Evolutionary conservation across 2,329 filamentous ascomycete species (phyloP), one percentile per base, ranked within the genome.

Genomic region (Exophiala xenobiotica): DNA sequence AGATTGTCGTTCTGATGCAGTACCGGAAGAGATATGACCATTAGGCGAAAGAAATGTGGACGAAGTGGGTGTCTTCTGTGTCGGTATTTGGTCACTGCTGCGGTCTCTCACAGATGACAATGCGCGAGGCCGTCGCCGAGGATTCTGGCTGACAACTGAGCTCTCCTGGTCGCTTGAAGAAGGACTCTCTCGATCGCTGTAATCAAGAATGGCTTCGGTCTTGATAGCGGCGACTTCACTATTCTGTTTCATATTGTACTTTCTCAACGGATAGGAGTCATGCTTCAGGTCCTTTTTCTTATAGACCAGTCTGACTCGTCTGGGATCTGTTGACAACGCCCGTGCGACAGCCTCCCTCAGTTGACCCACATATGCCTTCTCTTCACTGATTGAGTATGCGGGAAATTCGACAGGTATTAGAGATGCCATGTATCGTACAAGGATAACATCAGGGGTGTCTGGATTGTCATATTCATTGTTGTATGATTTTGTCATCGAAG

Each of bases 361-460:
- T 14, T 72, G 65, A 22, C 70, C 68, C 24, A 77, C 67, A 20
- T 65, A 72, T 39, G 75, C 60, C 12, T 61, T 60, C 6, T 71
- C 72, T 54, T 77, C 74, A 47, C 70, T 70, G 61, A 77, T 76
- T 6, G 73, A 68, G 57, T 72, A 77, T 18, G 74, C 67, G 3
- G 67, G 68, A 59, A 76, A 76, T 42, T 70, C 67, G 26, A 76
- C 62, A 9, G 69, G 66, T 57, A 74, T 72, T 22, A 67, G 68
- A 27, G 65, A 66, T 44, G 67, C 67, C 46, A 68, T 71, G 58
- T 75, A 70, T 48, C 68, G 69, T 31, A 76, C 65, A 23, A 70
- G 61, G 38, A 77, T 65, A 27, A 70, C 66, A 61, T 77, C 74
- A 1, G 74, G 74, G 20, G 64, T 67, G 20, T 62, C 56, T 4